Percentiles rank a stretch among this genome's conserved stretches.
phyloP scores from a whole-genome alignment of 306 rosid genomes.

The Cotoneaster glaucophyllus region DNA sequence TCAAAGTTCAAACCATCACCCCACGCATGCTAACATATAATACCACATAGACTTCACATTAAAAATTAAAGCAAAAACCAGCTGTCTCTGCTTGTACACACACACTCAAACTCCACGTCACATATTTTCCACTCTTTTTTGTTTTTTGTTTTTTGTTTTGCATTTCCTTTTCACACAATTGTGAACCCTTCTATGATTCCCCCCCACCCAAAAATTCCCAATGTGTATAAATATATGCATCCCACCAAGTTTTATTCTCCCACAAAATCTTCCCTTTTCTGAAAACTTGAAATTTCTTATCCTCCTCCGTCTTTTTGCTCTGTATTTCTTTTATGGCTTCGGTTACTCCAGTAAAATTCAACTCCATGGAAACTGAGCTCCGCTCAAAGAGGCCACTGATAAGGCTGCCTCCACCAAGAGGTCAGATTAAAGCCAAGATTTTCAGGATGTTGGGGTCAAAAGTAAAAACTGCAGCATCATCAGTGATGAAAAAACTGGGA shows the following conservation, averaged over 20 bases:
- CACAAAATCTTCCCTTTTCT: not conserved
- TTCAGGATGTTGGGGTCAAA: not conserved
- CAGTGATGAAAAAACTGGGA: not conserved
- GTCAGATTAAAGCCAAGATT: slow-evolving; percentile 13
- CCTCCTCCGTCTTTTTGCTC: not conserved
- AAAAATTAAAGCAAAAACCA: not conserved
- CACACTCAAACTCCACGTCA: not conserved
- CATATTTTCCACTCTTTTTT: not conserved
- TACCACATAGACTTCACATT: not conserved
- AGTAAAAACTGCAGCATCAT: not conserved
- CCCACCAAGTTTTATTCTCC: not conserved
- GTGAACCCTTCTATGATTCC: not conserved
- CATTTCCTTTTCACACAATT: not conserved
- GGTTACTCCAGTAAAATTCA: not conserved
- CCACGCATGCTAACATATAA: not conserved
- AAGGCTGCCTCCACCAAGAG: slow-evolving; percentile 24
- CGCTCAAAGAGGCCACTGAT: not conserved
- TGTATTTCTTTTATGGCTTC: not conserved
- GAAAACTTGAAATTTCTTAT: not conserved
- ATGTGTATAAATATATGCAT: not conserved
- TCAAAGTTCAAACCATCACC: not conserved
- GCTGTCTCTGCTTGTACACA: not conserved
- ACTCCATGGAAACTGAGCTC: not conserved
- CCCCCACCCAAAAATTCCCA: not conserved
- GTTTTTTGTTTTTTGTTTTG: too few relatives aligned